phyloP scores from a whole-genome alignment of 73 alveolate genomes.

The Paramecium biaurelia region DNA sequence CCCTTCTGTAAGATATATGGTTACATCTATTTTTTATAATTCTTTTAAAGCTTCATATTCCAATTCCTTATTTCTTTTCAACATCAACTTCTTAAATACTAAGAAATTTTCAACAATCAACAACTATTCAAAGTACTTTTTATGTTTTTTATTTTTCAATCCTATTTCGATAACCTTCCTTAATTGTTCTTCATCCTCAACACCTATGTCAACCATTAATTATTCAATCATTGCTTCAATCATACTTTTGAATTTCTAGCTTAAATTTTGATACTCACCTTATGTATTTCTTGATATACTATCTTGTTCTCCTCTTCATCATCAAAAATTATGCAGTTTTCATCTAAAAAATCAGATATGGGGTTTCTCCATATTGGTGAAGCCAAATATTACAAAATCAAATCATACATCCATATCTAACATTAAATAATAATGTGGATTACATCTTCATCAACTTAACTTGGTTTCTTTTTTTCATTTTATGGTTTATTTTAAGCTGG shows the following conservation, averaged over 20 bases:
- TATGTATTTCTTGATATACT: conserved; percentile 7
- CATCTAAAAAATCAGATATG: conserved; percentile 68
- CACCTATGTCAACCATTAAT: conserved; percentile 81
- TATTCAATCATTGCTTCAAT: conserved; percentile 80
- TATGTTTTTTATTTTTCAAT: conserved; percentile 66
- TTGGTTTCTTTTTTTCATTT: not conserved
- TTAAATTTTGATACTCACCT: not conserved
- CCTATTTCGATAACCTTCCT: conserved; percentile 51
- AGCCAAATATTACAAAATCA: conserved; percentile 41
- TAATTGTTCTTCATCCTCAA: conserved; percentile 71
- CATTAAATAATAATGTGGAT: not conserved
- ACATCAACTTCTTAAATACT: conserved; percentile 87
- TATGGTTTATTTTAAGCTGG: not conserved
- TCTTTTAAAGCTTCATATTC: conserved; percentile 79
- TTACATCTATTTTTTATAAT: not conserved
- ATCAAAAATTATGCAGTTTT: conserved; percentile 87
- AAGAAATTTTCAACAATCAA: conserved; percentile 75
- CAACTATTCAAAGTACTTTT: conserved; percentile 68
- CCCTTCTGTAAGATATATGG: not conserved
- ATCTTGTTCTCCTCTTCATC: conserved; percentile 90
- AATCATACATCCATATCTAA: conserved; percentile 60
- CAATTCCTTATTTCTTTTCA: conserved; percentile 78
- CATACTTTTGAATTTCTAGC: conserved; percentile 77
- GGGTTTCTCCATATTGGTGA: conserved; percentile 63
- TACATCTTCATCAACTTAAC: conserved; percentile 1